phyloP scores from a whole-genome alignment of 768 basidiomycete genomes.

The Tricholoma terreum region DNA sequence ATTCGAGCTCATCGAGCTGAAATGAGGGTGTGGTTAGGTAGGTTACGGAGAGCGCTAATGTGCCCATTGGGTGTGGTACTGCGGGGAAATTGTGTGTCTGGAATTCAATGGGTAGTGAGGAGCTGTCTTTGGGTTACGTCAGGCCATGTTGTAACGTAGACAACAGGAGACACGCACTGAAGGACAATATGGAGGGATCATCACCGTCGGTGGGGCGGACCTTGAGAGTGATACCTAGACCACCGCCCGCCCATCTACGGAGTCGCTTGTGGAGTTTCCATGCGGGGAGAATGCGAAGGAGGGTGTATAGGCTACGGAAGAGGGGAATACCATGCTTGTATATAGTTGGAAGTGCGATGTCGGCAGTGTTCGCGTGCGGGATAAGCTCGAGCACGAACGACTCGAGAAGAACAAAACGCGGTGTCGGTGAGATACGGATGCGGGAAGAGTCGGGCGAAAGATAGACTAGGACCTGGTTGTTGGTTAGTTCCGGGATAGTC shows the following conservation, averaged over 20 bases:
- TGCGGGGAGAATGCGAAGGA: constrained; percentile 70
- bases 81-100: constrained; percentile 60
- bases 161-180: constrained; percentile 15
- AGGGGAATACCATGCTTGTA: constrained; percentile 85
- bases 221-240: constrained; percentile 47
- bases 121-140: constrained; percentile 25
- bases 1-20: constrained; percentile 74
- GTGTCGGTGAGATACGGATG: constrained; percentile 65
- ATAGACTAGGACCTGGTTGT: constrained; percentile 73
- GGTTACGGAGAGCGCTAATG: constrained; percentile 55
- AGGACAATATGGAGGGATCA: constrained; percentile 22
- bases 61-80: constrained; percentile 66
- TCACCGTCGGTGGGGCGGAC: constrained; percentile 28
- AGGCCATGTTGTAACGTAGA: constrained; percentile 28
- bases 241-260: constrained; percentile 41
- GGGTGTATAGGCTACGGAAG: constrained; percentile 72
- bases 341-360: constrained; percentile 68
- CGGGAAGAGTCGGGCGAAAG: constrained; percentile 56
- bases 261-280: constrained; percentile 72
- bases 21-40: constrained; percentile 71
- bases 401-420: constrained; percentile 69
- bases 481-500: constrained; percentile 62
- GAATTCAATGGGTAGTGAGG: constrained; percentile 38
- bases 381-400: constrained; percentile 57
- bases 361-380: constrained; percentile 27